These are phyloP conservation scores for Tetraselmis chui DNA, from an alignment of 139 green algal species.

Conservation along the genomic window DNA sequence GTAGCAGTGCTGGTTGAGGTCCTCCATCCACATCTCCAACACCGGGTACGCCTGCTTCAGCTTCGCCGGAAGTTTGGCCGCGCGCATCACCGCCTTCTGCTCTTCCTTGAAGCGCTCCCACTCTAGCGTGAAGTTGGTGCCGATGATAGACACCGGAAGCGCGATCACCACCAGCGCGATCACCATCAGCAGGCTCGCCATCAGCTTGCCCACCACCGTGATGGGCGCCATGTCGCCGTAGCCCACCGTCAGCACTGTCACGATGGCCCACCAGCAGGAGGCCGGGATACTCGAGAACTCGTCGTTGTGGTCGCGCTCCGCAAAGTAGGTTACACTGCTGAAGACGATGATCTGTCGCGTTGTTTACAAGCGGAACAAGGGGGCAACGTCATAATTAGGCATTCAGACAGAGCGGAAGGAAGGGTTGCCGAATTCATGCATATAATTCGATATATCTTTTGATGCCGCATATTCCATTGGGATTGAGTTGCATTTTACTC, in stretches of 20 bases:
- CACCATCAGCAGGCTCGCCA: slow-evolving; percentile 24
- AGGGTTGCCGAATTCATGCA: no score
- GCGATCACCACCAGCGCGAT: slow-evolving; percentile 28
- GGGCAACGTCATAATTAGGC: no score
- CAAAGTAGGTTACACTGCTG: slow-evolving; percentile 23
- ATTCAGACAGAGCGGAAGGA: no score
- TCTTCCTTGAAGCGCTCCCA: neutral
- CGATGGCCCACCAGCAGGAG: slow-evolving; percentile 33
- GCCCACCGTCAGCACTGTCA: slow-evolving; percentile 38
- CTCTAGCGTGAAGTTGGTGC: neutral
- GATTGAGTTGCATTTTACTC: no score
- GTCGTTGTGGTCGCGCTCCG: slow-evolving; percentile 24
- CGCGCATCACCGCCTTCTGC: neutral
- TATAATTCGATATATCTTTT: no score
- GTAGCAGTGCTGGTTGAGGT: neutral
- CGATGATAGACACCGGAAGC: slow-evolving; percentile 31
- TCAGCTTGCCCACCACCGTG: slow-evolving; percentile 17
- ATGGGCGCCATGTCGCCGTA: slow-evolving; percentile 34
- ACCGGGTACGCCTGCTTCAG: neutral
- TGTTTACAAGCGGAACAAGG: no score
- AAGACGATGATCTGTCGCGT: slow-evolving; percentile 14
- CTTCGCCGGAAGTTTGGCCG: neutral
- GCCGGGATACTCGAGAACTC: slow-evolving; percentile 16
- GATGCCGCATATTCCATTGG: no score
- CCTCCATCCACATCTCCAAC: neutral